A percentile compares a stretch with the other conserved stretches of the same genome.
These are phyloP conservation scores for Podospora conica DNA, from an alignment of 495 filamentous ascomycete species.

Conservation along the genomic window DNA sequence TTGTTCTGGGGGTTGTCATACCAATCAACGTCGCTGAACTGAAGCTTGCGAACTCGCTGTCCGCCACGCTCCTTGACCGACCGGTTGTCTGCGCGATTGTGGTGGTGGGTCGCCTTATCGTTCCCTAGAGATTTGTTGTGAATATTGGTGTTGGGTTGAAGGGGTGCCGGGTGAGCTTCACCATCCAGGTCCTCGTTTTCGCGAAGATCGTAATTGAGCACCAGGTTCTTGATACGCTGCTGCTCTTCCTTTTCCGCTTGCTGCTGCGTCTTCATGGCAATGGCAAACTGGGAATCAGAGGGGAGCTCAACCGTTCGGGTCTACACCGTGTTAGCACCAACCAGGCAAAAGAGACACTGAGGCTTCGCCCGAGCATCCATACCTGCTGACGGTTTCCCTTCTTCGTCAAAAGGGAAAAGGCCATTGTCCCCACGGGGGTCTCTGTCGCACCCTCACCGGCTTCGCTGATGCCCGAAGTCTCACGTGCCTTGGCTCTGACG, in stretches of 20 bases:
- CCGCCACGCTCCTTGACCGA: constrained; percentile 63
- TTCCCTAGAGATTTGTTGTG: constrained; percentile 37
- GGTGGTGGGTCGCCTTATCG: constrained; percentile 42
- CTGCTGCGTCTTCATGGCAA: constrained; percentile 92
- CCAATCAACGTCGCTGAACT: constrained; percentile 97
- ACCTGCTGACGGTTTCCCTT: constrained; percentile 93
- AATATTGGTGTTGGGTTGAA: constrained; percentile 40
- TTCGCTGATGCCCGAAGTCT: constrained; percentile 32
- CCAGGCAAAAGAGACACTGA: background rate
- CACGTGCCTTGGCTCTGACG: constrained; percentile 68
- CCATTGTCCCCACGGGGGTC: constrained; percentile 56
- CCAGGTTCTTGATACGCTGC: constrained; percentile 94
- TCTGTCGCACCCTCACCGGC: constrained; percentile 35
- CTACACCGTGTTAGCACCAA: constrained; percentile 36
- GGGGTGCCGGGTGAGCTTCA: constrained; percentile 43
- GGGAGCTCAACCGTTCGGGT: constrained; percentile 91
- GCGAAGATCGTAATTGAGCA: constrained; percentile 89
- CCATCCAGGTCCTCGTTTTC: constrained; percentile 71
- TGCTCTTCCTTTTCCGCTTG: constrained; percentile 94
- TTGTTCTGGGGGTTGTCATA: constrained; percentile 44
- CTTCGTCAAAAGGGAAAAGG: constrained; percentile 93
- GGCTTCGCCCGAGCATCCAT: constrained; percentile 19
- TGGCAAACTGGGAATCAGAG: constrained; percentile 87
- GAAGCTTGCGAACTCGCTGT: constrained; percentile 83
- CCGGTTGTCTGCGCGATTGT: constrained; percentile 56